A percentile compares a stretch with the other conserved stretches of the same genome.
Conservation (phyloP, 768 basidiomycete genomes). For the Boletus sp. region DNA sequence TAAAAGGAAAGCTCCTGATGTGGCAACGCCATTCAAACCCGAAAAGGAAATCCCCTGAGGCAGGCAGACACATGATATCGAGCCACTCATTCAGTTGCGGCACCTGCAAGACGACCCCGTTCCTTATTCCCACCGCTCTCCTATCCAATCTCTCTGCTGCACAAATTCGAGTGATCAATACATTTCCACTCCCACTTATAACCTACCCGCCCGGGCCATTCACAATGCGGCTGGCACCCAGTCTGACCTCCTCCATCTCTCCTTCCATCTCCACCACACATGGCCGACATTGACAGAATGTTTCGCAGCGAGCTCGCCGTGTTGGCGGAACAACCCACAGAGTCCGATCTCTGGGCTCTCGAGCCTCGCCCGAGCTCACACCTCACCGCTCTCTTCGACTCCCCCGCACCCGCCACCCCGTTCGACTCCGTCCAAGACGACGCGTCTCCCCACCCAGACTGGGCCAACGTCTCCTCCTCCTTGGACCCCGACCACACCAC, state of each 20-base stretch:
- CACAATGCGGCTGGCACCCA: conserved; percentile 14
- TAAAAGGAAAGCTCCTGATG: conserved; percentile 7
- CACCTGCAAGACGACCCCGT: not conserved
- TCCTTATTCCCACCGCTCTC: not conserved
- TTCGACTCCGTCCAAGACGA: not conserved
- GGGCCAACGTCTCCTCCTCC: not conserved
- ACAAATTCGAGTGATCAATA: conserved; percentile 12
- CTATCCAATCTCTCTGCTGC: not conserved
- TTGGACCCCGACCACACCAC: not conserved
- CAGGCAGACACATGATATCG: not conserved
- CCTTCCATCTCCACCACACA: not conserved
- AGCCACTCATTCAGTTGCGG: not conserved
- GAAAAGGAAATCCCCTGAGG: conserved; percentile 14
- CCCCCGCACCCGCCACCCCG: not conserved
- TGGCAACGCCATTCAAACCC: not conserved
- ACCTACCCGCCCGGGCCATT: not conserved
- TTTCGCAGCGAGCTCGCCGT: conserved; percentile 18
- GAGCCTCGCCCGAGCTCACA: not conserved
- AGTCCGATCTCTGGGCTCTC: conserved; percentile 6
- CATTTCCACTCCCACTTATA: conserved; percentile 8
- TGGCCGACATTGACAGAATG: conserved; percentile 27
- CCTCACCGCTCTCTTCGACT: not conserved
- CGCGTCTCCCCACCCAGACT: not conserved
- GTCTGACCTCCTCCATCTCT: not conserved
- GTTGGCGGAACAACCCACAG: conserved; percentile 3